phyloP scores from a whole-genome alignment of 768 basidiomycete genomes.

The Antrodiella citrinella region DNA sequence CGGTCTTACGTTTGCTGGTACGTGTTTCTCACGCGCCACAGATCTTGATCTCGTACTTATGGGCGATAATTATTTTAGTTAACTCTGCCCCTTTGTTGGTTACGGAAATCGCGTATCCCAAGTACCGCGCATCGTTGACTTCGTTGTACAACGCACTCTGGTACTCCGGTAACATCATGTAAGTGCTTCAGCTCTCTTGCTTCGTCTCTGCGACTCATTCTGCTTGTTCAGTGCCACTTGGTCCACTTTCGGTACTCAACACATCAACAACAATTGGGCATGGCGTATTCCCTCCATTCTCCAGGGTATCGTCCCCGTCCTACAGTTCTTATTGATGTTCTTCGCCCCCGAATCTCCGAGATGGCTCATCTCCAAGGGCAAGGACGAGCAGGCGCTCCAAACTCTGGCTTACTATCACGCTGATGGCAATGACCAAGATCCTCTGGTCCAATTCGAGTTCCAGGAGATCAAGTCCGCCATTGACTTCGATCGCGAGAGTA shows the following conservation, averaged over 20 bases:
- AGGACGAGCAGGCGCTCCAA: constrained; percentile 57
- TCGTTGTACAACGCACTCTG: constrained; percentile 79
- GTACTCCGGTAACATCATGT: constrained; percentile 80
- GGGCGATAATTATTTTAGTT: constrained; percentile 28
- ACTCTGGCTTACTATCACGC: constrained; percentile 80
- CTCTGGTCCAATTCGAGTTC: constrained; percentile 66
- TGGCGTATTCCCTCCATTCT: constrained; percentile 79
- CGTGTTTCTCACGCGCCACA: constrained; percentile 10
- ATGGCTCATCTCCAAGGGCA: constrained; percentile 73
- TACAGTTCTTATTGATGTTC: constrained; percentile 59
- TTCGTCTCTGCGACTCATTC: background rate
- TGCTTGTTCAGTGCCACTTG: constrained; percentile 48
- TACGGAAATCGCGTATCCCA: constrained; percentile 80
- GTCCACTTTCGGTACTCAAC: constrained; percentile 77
- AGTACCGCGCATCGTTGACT: constrained; percentile 73
- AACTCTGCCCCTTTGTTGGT: constrained; percentile 79
- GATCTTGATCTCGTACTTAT: constrained; percentile 8
- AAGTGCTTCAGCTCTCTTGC: constrained; percentile 19
- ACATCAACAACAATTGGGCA: constrained; percentile 58
- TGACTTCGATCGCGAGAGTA: constrained; percentile 48
- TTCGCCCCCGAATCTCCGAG: constrained; percentile 80
- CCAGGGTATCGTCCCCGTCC: constrained; percentile 60
- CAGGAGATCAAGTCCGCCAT: constrained; percentile 77
- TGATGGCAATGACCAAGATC: constrained; percentile 62
- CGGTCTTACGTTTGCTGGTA: constrained; percentile 63